Conservation (phyloP, 192 early-diverging fungal species). For the Podila clonocystis region DNA sequence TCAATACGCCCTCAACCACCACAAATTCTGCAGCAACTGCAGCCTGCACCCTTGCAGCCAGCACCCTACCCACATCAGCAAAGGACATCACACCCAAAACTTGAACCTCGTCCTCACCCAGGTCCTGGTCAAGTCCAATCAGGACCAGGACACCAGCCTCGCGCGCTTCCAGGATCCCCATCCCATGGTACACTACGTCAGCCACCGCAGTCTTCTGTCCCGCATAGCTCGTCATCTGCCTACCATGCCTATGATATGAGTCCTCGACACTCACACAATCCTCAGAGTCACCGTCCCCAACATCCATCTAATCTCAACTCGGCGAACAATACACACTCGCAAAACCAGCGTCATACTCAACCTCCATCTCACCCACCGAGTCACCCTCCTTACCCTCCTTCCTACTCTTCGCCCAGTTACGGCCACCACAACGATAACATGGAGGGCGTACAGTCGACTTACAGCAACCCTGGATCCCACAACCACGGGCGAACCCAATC, state of each 20-base stretch:
- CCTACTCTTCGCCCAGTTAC: not conserved
- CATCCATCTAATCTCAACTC: not conserved
- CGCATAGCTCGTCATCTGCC: not conserved
- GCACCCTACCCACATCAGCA: not conserved
- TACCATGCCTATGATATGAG: not conserved
- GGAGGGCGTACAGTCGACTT: too few species aligned
- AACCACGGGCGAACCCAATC: not conserved
- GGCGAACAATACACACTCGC: not conserved
- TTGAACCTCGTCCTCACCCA: conserved; percentile 2
- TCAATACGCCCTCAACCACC: not conserved
- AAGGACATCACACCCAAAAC: not conserved
- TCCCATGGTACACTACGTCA: not conserved
- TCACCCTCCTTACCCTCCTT: not conserved
- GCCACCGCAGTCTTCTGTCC: not conserved
- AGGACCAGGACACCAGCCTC: not conserved
- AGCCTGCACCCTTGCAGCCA: not conserved
- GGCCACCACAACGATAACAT: not conserved
- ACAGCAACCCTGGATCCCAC: not conserved
- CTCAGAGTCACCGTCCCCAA: not conserved
- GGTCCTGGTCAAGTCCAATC: not conserved
- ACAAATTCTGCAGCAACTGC: not conserved
- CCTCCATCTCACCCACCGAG: not conserved
- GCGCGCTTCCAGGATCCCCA: not conserved
- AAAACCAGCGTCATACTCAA: not conserved
- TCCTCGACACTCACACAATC: not conserved